Evolutionary conservation across 2,329 filamentous ascomycete genomes (phyloP), one percentile per base, ranked within the genome.

Genomic region (Colletotrichum theobromicola): DNA sequence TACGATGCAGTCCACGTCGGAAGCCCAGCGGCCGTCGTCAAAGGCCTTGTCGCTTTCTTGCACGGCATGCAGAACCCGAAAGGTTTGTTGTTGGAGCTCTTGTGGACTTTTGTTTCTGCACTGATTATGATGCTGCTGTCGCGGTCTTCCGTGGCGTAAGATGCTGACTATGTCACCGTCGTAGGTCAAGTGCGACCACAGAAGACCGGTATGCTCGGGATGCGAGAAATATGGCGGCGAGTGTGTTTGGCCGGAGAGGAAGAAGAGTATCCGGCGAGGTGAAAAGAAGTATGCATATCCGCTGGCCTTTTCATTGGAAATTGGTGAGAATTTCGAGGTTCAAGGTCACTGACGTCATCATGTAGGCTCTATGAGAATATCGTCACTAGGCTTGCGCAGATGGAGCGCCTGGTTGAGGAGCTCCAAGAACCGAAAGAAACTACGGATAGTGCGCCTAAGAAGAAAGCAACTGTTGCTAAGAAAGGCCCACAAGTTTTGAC

Each of bases 131-230:
- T 57, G 53, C 8, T 8, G 15, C 34, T 57, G 24, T 26, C 53
- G 21, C 15, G 53, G 26, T 28, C 5, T 50, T 50, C 42, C 42
- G 42, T 50, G 42, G 42, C n/a, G 42, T 50, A 50, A 50, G 42
- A 30, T 57, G 26, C 53, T 57, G 53, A 57, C 26, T 3, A 30
- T 30, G 26, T 26, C 24, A 57, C 18, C 24, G 28, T 32, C 10
- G 28, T 37, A 70, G 67, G 60, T 70, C 32, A 70, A 64, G 16
- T 70, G 67, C 30, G 67, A 70, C 21, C 67, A 70, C 16, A 70
- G 30, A 21, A 70, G 61, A 13, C 67, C 67, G 5, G 21, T 57
- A 9, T 70, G 67, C n/a, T 64, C 67, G 7, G 67, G 58, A 21
- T 70, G 67, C 21, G 67, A 64, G 13, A 70, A 70, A 32, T 55